phyloP scores from a whole-genome alignment of 106 monocot species.

The Cymbidium sinense region DNA sequence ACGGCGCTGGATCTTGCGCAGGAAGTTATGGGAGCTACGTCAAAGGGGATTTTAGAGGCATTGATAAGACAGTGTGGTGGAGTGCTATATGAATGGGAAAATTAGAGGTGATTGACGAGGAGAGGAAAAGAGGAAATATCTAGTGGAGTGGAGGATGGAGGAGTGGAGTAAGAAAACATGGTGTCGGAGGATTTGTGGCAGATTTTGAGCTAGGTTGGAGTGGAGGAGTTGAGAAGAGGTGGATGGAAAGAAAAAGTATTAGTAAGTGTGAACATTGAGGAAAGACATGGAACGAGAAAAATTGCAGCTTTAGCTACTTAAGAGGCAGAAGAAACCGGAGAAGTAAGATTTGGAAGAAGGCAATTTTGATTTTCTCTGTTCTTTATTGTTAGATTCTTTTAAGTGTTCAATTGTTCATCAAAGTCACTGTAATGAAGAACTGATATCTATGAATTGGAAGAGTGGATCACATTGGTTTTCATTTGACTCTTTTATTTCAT shows the following conservation, averaged over 20 bases:
- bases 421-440: background rate
- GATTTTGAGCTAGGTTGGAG: constrained; percentile 86
- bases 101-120: constrained; percentile 72
- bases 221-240: constrained; percentile 42
- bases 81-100: constrained; percentile 78
- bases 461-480: background rate
- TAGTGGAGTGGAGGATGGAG: constrained; percentile 88
- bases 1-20: constrained; percentile 55
- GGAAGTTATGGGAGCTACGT: constrained; percentile 54
- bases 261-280: constrained; percentile 86
- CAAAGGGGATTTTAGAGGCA: constrained; percentile 50
- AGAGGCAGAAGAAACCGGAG: background rate
- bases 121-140: constrained; percentile 57
- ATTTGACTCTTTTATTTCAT: background rate
- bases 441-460: background rate
- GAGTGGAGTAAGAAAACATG: constrained; percentile 66
- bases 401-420: background rate
- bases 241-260: constrained; percentile 50
- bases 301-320: constrained; percentile 56
- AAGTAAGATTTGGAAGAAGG: background rate
- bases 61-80: constrained; percentile 48
- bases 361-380: background rate
- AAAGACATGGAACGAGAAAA: constrained; percentile 80
- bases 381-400: background rate
- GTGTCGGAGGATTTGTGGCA: constrained; percentile 61